Evolutionary conservation across 305 asterid species (phyloP).

Genomic region (Fraxinus xanthoxyloides): DNA sequence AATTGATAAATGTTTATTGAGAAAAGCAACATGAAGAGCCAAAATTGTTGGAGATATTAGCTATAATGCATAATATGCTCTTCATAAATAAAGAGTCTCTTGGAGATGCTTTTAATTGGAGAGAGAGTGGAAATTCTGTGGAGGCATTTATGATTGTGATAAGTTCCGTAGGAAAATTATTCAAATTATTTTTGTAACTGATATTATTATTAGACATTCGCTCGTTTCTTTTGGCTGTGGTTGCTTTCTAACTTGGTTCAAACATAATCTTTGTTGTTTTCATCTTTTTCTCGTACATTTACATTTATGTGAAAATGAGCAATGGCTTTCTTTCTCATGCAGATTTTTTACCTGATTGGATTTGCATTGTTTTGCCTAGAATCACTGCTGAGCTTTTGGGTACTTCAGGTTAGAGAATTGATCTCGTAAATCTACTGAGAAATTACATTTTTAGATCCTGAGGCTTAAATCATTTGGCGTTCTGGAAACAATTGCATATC

Average conservation of each 20-base stretch:
- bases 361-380: conserved; percentile 90
- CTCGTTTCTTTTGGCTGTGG: neutral
- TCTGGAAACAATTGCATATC: conserved; percentile 5
- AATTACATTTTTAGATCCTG: neutral
- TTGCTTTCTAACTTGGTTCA: conserved; percentile 8
- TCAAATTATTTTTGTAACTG: neutral
- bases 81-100: neutral
- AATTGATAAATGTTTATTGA: neutral
- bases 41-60: neutral
- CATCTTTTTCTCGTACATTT: neutral
- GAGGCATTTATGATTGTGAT: neutral
- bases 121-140: neutral
- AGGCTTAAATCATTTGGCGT: neutral
- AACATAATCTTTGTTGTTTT: neutral
- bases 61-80: neutral
- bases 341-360: conserved; percentile 93
- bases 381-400: conserved; percentile 85
- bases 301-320: conserved; percentile 1
- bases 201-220: neutral
- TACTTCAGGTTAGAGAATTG: conserved; percentile 75
- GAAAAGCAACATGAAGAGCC: neutral
- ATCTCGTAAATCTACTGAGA: conserved; percentile 8
- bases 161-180: neutral
- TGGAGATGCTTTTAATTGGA: neutral
- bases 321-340: conserved; percentile 31